Conservation (phyloP, 768 basidiomycete species). For the Tephrocybe sp. region DNA sequence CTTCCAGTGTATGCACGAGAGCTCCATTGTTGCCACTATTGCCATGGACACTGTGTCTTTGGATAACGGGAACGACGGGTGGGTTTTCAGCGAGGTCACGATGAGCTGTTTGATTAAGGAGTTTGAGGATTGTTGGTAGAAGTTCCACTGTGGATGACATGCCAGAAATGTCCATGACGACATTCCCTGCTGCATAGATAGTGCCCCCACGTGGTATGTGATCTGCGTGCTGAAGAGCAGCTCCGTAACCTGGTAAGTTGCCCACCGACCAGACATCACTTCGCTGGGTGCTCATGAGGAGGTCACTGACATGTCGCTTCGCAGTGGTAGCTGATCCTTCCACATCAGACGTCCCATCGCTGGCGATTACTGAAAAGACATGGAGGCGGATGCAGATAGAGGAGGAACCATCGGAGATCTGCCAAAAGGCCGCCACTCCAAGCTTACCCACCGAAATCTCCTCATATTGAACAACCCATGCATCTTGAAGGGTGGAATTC, state of each 20-base stretch:
- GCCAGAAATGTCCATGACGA: background rate
- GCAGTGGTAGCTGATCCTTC: background rate
- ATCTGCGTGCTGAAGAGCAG: background rate
- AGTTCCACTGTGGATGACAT: background rate
- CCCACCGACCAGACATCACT: background rate
- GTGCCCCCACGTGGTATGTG: background rate
- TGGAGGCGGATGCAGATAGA: background rate
- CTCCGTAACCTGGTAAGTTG: background rate
- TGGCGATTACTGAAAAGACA: background rate
- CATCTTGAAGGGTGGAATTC: background rate
- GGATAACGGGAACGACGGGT: background rate
- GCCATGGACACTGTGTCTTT: background rate
- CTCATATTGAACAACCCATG: background rate
- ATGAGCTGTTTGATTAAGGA: background rate
- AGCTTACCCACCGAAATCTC: background rate
- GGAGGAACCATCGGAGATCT: background rate
- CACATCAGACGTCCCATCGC: background rate
- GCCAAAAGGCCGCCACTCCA: background rate
- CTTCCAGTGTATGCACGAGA: background rate
- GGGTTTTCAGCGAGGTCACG: background rate
- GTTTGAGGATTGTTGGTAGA: background rate
- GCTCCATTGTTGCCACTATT: background rate
- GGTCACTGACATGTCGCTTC: background rate
- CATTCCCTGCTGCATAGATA: background rate
- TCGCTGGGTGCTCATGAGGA: background rate